Evolutionary conservation across 805 yeast species (phyloP), one percentile per base, ranked within the genome.

Genomic region (Myxozyma geophila): DNA sequence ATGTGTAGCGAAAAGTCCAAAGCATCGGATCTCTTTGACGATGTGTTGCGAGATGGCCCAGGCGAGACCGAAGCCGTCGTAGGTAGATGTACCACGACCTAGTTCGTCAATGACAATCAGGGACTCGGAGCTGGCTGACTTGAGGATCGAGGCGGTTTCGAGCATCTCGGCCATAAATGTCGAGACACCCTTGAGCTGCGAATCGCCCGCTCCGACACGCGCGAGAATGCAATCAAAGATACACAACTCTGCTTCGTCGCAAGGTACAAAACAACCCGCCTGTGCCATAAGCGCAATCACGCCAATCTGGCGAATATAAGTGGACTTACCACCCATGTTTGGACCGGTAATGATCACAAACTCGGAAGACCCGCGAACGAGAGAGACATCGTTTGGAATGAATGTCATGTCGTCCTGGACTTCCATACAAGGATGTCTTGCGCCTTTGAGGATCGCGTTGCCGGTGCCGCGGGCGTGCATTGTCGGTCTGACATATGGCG

Each of bases 151-250:
- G 0, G 97, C 87, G 58, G 97, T 90, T 72, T 95, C 99, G 58
- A 91, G 80, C 98, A 95, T 92, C 75, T 95, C 99, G 35, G 96
- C 90, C 90, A 90, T 89, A 72, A 95, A 95, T 0, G 99, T 95
- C 0, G 98, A 92, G 36, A 95, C 90, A 33, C 99, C 99, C 76
- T 93, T 92, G 73, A 95, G 81, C 76, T 95, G 99, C 0, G 98
- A 93, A 75, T 95, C 99, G 12, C 98, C 96, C 1, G 99, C 98
- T 10, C 99, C 99, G n/a, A 95, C 97, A 73, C 99, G 85, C 13
- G 98, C 96, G 64, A 95, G 81, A 5, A 95, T 88, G 1, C 97
- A 91, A 76, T 95, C 99, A 66, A 93, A 91, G 1, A 95, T 80
- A 12, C 91, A 86, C 33, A 95, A 74, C 71, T 90, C 92, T 0